These are phyloP conservation scores for Claviceps humidiphila DNA, from an alignment of 2,329 filamentous ascomycete genomes.

Conservation along the genomic window DNA sequence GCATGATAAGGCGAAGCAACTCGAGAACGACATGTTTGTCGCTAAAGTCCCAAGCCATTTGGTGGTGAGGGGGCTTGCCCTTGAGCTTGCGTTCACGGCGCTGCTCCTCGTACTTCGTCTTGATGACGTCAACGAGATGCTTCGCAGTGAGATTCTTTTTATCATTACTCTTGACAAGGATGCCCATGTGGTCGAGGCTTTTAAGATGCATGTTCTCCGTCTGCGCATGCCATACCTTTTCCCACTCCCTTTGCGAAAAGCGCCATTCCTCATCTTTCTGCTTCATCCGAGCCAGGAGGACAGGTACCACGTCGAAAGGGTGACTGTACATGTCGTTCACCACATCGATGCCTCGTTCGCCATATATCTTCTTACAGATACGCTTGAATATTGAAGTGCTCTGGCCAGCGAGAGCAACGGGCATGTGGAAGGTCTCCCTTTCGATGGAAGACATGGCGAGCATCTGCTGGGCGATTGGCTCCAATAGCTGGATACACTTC, in stretches of 20 bases:
- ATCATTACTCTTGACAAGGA: conserved; percentile 75
- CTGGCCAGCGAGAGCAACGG: conserved; percentile 73
- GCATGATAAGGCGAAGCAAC: conserved; percentile 47
- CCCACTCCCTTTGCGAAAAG: conserved; percentile 92
- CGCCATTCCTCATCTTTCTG: conserved; percentile 98
- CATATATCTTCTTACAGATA: conserved; percentile 95
- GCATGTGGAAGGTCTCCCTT: conserved; percentile 63
- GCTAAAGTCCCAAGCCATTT: conserved; percentile 62
- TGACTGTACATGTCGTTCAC: conserved; percentile 75
- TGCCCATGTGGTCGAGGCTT: conserved; percentile 92
- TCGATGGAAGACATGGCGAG: conserved; percentile 64
- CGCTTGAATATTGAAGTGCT: conserved; percentile 95
- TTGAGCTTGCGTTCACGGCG: conserved; percentile 55
- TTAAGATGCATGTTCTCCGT: conserved; percentile 92
- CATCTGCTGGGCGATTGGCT: conserved; percentile 86
- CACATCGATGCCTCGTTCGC: conserved; percentile 72
- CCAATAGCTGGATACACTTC: conserved; percentile 89
- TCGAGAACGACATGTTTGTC: conserved; percentile 57
- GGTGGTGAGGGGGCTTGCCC: conserved; percentile 50
- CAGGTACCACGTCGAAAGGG: conserved; percentile 76
- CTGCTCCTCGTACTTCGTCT: conserved; percentile 85
- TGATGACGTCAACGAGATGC: conserved; percentile 78
- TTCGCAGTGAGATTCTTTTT: conserved; percentile 88
- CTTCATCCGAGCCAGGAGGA: conserved; percentile 79
- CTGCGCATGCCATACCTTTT: conserved; percentile 96